phyloP scores from a whole-genome alignment of 177 flowering plant species.

The Viscum album region DNA sequence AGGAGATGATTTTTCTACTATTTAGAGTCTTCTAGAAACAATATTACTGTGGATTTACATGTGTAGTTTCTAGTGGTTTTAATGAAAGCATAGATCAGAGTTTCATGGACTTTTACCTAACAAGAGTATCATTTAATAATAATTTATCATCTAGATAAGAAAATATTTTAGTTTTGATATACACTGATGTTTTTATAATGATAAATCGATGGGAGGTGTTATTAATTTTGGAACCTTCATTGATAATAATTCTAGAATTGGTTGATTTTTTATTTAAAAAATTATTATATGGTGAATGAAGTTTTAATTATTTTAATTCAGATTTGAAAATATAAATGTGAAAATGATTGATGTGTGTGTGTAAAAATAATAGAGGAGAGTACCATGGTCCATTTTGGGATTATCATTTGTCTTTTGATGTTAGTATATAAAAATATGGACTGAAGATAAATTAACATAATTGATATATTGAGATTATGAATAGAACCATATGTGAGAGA shows the following conservation, averaged over 20 bases:
- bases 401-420: slow-evolving; percentile 2
- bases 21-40: too few relatives aligned
- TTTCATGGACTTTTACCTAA: too few relatives aligned
- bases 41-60: too few relatives aligned
- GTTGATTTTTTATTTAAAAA: slow-evolving; percentile 8
- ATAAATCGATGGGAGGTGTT: too few relatives aligned
- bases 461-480: neutral
- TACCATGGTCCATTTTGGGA: slow-evolving; percentile 4
- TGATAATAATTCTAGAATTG: slow-evolving; percentile 8
- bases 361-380: slow-evolving; percentile 11
- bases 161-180: slow-evolving; percentile 10
- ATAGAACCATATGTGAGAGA: too few relatives aligned
- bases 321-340: slow-evolving; percentile 8
- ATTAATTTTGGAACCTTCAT: slow-evolving; percentile 10
- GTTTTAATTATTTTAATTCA: slow-evolving; percentile 6
- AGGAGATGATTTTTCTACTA: too few relatives aligned
- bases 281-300: slow-evolving; percentile 12
- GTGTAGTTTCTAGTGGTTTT: too few relatives aligned
- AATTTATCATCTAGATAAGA: neutral
- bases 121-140: slow-evolving; percentile 4
- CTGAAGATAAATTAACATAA: neutral
- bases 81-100: too few relatives aligned
- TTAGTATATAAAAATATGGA: slow-evolving; percentile 2
- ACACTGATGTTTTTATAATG: slow-evolving; percentile 12
- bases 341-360: slow-evolving; percentile 1